Evolutionary conservation across 495 filamentous ascomycete species (phyloP).

Genomic region (Penicillium cosmopolitanum): DNA sequence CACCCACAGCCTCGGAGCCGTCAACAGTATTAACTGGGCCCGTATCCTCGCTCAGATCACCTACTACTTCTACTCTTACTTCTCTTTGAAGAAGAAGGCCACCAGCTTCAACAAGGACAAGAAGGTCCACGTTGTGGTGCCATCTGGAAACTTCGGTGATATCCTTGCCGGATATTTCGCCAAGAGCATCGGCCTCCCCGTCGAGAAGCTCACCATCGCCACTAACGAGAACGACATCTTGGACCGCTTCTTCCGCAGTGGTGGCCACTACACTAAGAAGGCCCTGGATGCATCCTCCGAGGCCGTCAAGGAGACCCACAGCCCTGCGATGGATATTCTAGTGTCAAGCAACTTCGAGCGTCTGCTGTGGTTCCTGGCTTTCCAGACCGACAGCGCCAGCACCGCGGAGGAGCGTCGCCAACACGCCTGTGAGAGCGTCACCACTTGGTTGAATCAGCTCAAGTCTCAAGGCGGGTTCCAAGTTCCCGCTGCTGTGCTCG

Average conservation of each 20-base stretch:
- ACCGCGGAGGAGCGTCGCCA: conserved; percentile 41
- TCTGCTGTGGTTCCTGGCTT: conserved; percentile 89
- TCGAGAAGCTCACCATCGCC: conserved; percentile 80
- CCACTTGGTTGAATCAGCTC: conserved; percentile 73
- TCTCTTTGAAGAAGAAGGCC: conserved; percentile 63
- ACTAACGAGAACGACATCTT: conserved; percentile 95
- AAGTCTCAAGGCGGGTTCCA: conserved; percentile 81
- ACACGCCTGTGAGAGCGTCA: conserved; percentile 57
- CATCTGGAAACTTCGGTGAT: conserved; percentile 96
- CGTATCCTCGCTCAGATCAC: conserved; percentile 91
- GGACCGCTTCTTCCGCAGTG: conserved; percentile 77
- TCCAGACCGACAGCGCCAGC: conserved; percentile 52
- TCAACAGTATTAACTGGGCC: conserved; percentile 73
- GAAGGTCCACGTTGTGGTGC: conserved; percentile 78
- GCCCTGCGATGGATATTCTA: conserved; percentile 95
- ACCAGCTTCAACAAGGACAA: conserved; percentile 52
- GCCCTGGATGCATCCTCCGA: conserved; percentile 30
- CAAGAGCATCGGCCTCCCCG: conserved; percentile 84
- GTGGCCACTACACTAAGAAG: conserved; percentile 76
- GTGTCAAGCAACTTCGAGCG: conserved; percentile 96
- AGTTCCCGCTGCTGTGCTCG: conserved; percentile 69
- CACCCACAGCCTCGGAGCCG: conserved; percentile 26
- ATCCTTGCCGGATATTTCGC: conserved; percentile 94
- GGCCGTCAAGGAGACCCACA: conserved; percentile 74
- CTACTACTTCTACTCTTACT: conserved; percentile 89